These are phyloP conservation scores for Mallotus repandus DNA, from an alignment of 441 rosid genomes.

Conservation along the genomic window DNA sequence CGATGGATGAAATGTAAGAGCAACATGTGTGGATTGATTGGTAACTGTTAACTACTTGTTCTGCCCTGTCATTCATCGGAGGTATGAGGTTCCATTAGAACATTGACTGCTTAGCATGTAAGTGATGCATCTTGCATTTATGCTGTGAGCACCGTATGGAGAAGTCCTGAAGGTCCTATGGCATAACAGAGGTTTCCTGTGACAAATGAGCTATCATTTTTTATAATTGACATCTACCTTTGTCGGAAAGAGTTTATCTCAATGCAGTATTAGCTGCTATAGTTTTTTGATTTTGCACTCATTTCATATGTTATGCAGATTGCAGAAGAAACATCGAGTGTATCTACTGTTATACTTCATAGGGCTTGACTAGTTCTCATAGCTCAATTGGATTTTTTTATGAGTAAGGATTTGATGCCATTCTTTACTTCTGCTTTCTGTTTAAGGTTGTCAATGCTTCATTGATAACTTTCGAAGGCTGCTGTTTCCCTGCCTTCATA, in stretches of 20 bases:
- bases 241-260: neutral
- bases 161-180: neutral
- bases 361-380: neutral
- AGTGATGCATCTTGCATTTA: neutral
- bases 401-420: neutral
- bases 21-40: neutral
- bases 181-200: neutral
- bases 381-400: no score
- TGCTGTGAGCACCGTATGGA: constrained; percentile 1
- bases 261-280: neutral
- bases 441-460: neutral
- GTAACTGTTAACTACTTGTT: neutral
- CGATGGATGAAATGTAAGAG: neutral
- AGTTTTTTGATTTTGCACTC: no score
- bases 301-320: neutral
- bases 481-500: neutral
- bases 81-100: constrained; percentile 1
- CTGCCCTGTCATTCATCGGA: neutral
- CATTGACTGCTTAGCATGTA: neutral
- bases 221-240: neutral
- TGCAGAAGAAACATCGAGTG: neutral
- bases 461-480: neutral
- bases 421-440: neutral
- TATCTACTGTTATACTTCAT: neutral
- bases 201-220: neutral